Base-by-base conservation (phyloP, 2,329 filamentous ascomycete species). In the Decorospora gaudefroyi region DNA sequence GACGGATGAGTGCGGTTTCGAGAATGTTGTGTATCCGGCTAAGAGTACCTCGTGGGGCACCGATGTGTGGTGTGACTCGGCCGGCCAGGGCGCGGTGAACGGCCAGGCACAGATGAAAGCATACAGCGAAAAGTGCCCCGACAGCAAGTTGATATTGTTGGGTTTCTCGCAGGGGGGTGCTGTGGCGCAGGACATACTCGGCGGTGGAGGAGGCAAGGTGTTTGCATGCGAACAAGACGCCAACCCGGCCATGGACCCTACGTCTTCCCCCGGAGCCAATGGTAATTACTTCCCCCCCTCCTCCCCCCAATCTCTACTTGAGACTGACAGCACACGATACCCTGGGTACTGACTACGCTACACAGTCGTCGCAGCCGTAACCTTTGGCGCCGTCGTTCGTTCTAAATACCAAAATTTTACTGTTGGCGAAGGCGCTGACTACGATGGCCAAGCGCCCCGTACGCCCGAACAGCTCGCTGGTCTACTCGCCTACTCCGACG, bases 31-130 rank as follows among this genome's bases (percentile, higher is more conserved):
- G 13, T 65, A 57, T 23, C 62, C 62, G 1, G 59, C 62, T 0
- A 65, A 63, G 36, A 62, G 57, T 28, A 55, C 59, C 0, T 53
- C 53, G 4, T 59, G 57, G 54, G 59, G 59, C 3, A 27, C 42
- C 17, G 55, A 53, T 4, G 49, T 51, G 10, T 65, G 62, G 62
- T 65, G 62, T 47, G 53, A 59, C 34, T 59, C 53, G 6, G 62
- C 61, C 2, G 27, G 39, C 13, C 59, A 54, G 31, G 62, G 62
- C 2, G 58, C 58, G 0, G 35, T 38, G 10, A 54, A 43, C 16
- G 62, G 62, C 1, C 59, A 63, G 46, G 40, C 50, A 9, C 62
- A 64, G 42, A 46, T 66, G 41, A 56, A 51, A 27, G 53, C 45
- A 10, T 64, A 60, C 26, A 50, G 47, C 9, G 44, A 61, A 26